These are phyloP conservation scores for Diatrype stigma DNA, from an alignment of 2,329 filamentous ascomycete genomes.

Conservation along the genomic window DNA sequence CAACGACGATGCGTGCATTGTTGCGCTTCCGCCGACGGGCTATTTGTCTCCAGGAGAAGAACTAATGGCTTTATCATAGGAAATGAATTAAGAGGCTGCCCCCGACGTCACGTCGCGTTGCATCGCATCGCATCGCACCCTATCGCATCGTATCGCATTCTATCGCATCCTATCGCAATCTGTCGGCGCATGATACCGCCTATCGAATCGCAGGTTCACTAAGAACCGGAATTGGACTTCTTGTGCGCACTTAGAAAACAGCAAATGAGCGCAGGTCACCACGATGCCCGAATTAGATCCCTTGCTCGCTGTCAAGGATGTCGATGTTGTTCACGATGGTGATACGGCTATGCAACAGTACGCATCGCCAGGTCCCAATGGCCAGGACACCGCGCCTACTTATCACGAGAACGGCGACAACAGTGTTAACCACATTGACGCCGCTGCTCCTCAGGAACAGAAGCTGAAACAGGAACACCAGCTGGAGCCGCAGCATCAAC, in stretches of 20 bases:
- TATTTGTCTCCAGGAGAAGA: no score
- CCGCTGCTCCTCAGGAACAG: slow-evolving; percentile 17
- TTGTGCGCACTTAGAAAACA: background rate
- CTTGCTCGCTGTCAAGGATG: slow-evolving; percentile 20
- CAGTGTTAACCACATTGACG: slow-evolving; percentile 25
- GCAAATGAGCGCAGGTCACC: background rate
- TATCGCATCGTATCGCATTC: background rate
- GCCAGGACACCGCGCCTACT: slow-evolving; percentile 39
- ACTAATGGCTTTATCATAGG: background rate
- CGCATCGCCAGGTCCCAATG: slow-evolving; percentile 42
- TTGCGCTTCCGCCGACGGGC: no score
- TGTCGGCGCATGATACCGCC: no score
- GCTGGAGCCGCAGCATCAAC: slow-evolving; percentile 13
- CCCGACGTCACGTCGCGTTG: background rate
- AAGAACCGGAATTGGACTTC: background rate
- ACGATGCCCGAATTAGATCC: slow-evolving; percentile 26
- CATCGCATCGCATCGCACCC: background rate
- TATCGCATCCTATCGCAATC: background rate
- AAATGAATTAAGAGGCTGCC: background rate
- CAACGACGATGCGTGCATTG: no score
- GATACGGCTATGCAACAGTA: slow-evolving; percentile 36
- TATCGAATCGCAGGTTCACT: background rate
- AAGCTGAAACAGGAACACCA: slow-evolving; percentile 11
- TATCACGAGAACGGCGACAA: slow-evolving; percentile 22
- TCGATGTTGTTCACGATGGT: slow-evolving; percentile 6